Conservation (phyloP, 345 rosid species). For the Ceriops decandra region DNA sequence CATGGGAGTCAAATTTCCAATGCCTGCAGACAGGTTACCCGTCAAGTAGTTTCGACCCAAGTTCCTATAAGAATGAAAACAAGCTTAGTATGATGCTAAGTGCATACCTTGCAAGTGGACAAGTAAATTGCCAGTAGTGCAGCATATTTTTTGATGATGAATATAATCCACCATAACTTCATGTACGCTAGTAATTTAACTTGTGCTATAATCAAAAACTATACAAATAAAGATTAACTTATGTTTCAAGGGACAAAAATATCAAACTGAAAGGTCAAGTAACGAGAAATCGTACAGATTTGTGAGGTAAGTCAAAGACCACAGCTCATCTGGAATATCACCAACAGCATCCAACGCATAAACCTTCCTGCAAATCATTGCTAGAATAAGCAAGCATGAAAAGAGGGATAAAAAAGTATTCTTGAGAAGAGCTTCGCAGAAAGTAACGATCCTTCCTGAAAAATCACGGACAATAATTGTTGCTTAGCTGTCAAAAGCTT, state of each 20-base stretch:
- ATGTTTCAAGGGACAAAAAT: not conserved
- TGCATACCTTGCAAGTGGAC: too few relatives aligned
- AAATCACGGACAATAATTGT: not conserved
- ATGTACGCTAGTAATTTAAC: not conserved
- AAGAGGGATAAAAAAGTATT: not conserved
- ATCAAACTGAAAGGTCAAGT: not conserved
- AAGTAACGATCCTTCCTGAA: not conserved
- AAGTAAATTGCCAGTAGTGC: not conserved
- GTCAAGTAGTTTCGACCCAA: constrained; percentile 58
- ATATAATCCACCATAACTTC: not conserved
- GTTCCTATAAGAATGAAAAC: constrained; percentile 26
- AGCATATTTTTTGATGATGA: not conserved
- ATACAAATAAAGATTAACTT: not conserved
- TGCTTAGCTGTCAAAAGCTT: too few relatives aligned
- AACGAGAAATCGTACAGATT: constrained; percentile 36
- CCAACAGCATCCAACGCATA: constrained; percentile 33
- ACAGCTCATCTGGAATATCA: constrained; percentile 45
- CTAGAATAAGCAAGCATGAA: not conserved
- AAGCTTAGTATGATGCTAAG: not conserved
- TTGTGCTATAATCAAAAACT: not conserved
- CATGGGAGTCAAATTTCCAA: constrained; percentile 49
- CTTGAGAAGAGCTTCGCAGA: not conserved
- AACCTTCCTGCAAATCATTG: constrained; percentile 32
- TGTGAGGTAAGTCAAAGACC: constrained; percentile 41
- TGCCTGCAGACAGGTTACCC: constrained; percentile 50